These are phyloP conservation scores for Blastocystis sp. DNA, from an alignment of 352 stramenopile genomes.

Conservation along the genomic window DNA sequence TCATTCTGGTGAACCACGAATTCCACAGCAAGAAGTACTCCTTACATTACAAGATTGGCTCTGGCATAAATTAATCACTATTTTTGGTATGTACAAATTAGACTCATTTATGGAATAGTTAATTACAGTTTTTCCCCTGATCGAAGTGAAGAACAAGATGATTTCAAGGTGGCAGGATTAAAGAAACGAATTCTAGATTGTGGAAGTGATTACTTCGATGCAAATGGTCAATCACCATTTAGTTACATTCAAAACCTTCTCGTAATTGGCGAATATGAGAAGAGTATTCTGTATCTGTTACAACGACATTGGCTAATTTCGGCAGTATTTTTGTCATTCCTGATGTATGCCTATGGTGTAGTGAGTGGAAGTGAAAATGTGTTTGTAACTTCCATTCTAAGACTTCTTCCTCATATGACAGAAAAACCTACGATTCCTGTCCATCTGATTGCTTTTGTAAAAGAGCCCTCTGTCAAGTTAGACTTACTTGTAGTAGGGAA, in stretches of 20 bases:
- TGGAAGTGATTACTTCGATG: slow-evolving; percentile 29
- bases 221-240: neutral
- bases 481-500: neutral
- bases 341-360: slow-evolving; percentile 1
- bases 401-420: neutral
- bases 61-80: slow-evolving; percentile 23
- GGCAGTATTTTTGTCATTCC: neutral
- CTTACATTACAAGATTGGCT: slow-evolving; percentile 33
- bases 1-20: neutral
- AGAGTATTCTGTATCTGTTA: slow-evolving; percentile 3
- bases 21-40: slow-evolving; percentile 24
- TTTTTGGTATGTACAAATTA: neutral
- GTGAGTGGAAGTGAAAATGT: neutral
- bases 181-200: neutral
- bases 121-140: neutral
- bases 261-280: neutral
- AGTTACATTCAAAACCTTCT: slow-evolving; percentile 17
- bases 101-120: neutral
- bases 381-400: neutral
- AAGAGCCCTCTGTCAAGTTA: neutral
- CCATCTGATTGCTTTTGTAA: neutral
- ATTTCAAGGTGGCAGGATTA: neutral
- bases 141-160: neutral
- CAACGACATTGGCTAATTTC: neutral
- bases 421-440: neutral